Conservation (phyloP, 177 flowering plant genomes). For the Vitis hybrid region DNA sequence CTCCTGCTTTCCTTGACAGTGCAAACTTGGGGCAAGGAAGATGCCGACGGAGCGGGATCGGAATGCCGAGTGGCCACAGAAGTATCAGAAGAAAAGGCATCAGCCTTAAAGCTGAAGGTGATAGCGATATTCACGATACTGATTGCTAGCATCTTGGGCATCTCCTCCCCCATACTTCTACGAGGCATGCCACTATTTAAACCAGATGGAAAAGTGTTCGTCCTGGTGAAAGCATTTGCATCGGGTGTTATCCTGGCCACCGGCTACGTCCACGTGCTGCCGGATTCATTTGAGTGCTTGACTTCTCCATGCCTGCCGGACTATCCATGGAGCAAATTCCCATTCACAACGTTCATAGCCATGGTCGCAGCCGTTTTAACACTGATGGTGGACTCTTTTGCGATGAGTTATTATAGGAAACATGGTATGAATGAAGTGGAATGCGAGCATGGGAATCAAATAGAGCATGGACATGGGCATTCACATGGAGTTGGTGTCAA, state of each 20-base stretch:
- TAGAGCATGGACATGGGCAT: background rate
- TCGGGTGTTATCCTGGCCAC: constrained; percentile 44
- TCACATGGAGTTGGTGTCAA: constrained; percentile 6
- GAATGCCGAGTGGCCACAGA: constrained; percentile 10
- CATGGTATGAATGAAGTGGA: too few species aligned
- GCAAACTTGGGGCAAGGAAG: background rate
- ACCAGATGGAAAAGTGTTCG: constrained; percentile 25
- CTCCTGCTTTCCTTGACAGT: background rate
- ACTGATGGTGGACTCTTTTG: constrained; percentile 36
- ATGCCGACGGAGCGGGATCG: background rate
- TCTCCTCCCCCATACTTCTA: constrained; percentile 24
- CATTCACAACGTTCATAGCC: constrained; percentile 45
- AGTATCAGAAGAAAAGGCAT: constrained; percentile 8
- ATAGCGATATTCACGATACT: constrained; percentile 31
- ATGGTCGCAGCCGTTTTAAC: constrained; percentile 44
- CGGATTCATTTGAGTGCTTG: constrained; percentile 33
- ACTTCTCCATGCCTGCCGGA: constrained; percentile 27
- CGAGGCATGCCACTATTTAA: constrained; percentile 19
- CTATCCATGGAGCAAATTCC: constrained; percentile 39
- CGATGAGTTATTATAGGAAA: constrained; percentile 17
- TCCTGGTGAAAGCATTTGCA: constrained; percentile 37
- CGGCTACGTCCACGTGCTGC: constrained; percentile 46
- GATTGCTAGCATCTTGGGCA: constrained; percentile 31
- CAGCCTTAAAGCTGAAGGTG: constrained; percentile 26
- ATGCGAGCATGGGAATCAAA: background rate